Evolutionary conservation across 2,329 filamentous ascomycete species (phyloP), one percentile per base, ranked within the genome.

Genomic region (Claviceps quebecensis): DNA sequence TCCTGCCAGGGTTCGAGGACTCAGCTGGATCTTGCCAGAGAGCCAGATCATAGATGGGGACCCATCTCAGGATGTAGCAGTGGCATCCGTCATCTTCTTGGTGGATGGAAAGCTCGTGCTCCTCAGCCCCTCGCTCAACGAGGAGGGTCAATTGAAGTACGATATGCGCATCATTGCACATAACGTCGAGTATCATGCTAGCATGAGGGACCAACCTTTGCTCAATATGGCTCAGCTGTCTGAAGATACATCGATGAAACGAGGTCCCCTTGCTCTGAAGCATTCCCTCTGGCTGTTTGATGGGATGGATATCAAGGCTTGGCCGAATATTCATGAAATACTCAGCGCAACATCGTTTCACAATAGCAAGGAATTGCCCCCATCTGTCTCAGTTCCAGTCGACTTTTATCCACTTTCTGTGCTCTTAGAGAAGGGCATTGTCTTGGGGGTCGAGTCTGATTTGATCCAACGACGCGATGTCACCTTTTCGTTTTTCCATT

Each of bases 81-180:
- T 91, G 51, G 93, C 93, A 7, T 95, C 89, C 0, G 90, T 98
- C 13, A 71, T 98, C 14, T 95, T 98, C 61, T 75, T 98, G n/a
- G 90, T 98, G 2, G 93, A 98, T 63, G 93, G 91, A 34, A 98
- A 98, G 65, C 78, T 98, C 19, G 93, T 97, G 11, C 72, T 97
- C 39, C 75, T 98, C 47, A 88, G 94, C 57, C 91, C 93, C 1
- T 90, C 88, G 0, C 73, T 87, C 5, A 90, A 86, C 49, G 86
- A 87, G 47, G 80, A 85, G 44, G 86, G 87, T 5, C 85, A 89
- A 58, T 75, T 96, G 49, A 97, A 96, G 70, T 98, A 98, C 63
- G 91, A 97, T 63, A 98, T 98, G 93, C 85, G 90, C 9, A 85
- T 97, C 53, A 85, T 98, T 62, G 89, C 90, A 13, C 88, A 96